A percentile compares a stretch with the other conserved stretches of the same genome.
phyloP scores from a whole-genome alignment of 305 asterid species.

The Fraxinus baroniana region DNA sequence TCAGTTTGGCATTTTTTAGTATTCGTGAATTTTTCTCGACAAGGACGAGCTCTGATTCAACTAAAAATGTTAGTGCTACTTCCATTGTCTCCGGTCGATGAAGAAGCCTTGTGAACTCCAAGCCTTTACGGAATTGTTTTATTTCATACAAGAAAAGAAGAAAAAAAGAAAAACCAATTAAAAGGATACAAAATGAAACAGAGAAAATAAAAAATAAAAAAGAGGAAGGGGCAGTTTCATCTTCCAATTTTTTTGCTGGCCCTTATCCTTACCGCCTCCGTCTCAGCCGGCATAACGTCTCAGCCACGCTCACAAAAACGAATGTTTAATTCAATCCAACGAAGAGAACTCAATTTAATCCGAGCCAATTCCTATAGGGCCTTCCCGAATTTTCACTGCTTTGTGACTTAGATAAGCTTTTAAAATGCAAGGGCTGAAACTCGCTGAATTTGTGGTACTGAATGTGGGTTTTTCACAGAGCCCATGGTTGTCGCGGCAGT shows the following conservation, averaged over 20 bases:
- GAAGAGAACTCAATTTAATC: background rate
- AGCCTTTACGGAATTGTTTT: background rate
- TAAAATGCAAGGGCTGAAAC: background rate
- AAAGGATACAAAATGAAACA: no score
- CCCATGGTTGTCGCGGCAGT: background rate
- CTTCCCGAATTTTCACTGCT: background rate
- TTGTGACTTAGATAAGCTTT: background rate
- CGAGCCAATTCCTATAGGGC: background rate
- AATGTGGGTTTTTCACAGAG: background rate
- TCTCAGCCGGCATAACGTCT: background rate
- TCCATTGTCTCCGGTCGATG: background rate
- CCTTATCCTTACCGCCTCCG: background rate
- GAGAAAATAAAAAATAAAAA: background rate
- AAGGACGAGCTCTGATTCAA: background rate
- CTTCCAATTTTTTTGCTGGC: background rate
- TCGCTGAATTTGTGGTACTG: background rate
- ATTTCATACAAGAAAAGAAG: background rate
- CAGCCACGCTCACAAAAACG: background rate
- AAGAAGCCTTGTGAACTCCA: background rate
- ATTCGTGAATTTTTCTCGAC: background rate
- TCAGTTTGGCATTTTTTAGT: background rate
- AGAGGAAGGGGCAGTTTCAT: no score
- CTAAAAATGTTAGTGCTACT: background rate
- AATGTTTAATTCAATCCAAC: background rate
- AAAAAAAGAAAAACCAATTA: background rate